Percentiles rank a stretch among this genome's conserved stretches.
phyloP scores from a whole-genome alignment of 805 yeast genomes.

The Kuraishia hungarica region DNA sequence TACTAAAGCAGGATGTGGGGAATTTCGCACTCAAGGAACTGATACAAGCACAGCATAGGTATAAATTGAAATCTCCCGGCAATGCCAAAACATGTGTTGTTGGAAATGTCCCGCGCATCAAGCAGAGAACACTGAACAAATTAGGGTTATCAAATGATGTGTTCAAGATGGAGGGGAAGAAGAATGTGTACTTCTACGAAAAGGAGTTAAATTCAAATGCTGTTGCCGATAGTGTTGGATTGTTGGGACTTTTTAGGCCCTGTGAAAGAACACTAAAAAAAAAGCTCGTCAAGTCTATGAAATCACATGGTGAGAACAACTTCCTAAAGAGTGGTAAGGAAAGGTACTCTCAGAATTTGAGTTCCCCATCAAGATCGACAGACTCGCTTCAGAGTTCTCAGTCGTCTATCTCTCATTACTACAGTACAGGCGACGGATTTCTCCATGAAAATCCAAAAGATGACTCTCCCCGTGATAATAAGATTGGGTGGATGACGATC shows the following conservation, averaged over 20 bases:
- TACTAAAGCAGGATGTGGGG: slow-evolving; percentile 3
- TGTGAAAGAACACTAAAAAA: slow-evolving; percentile 28
- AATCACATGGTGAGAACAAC: neutral
- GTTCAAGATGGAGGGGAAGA: slow-evolving; percentile 12
- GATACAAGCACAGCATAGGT: slow-evolving; percentile 14
- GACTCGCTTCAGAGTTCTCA: slow-evolving; percentile 14
- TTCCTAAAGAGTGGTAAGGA: slow-evolving; percentile 7
- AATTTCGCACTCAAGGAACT: slow-evolving; percentile 2
- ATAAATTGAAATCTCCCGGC: slow-evolving; percentile 19
- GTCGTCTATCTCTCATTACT: slow-evolving; percentile 19
- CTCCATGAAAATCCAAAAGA: slow-evolving; percentile 40
- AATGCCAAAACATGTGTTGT: slow-evolving; percentile 21
- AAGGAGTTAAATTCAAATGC: slow-evolving; percentile 1
- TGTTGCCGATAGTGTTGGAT: slow-evolving; percentile 17
- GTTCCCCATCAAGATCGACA: slow-evolving; percentile 9
- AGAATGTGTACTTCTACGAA: slow-evolving; percentile 11
- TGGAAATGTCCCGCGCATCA: slow-evolving; percentile 38
- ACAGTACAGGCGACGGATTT: slow-evolving; percentile 49
- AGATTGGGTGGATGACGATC: slow-evolving; percentile 59
- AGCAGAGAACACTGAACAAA: slow-evolving; percentile 13
- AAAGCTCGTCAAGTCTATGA: slow-evolving; percentile 21
- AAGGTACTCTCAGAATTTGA: too few relatives aligned
- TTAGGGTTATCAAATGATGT: slow-evolving; percentile 5
- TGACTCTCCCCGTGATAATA: slow-evolving; percentile 52
- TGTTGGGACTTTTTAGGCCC: slow-evolving; percentile 32